Evolutionary conservation across 345 rosid species (phyloP).

Genomic region (Kandelia obovata): DNA sequence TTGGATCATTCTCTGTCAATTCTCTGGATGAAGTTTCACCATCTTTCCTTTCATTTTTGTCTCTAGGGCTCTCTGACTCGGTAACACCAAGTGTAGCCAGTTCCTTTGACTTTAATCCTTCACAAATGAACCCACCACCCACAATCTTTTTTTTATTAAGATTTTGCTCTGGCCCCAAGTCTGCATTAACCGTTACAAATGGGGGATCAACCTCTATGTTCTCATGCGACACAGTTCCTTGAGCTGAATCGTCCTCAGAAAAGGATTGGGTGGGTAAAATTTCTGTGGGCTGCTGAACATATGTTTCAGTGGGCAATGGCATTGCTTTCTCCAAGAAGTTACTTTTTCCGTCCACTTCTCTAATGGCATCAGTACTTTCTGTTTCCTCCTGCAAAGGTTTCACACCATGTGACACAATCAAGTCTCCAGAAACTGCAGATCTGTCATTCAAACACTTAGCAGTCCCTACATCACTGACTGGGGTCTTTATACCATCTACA

Average conservation of each 20-base stretch:
- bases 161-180: constrained; percentile 24
- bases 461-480: constrained; percentile 21
- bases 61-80: constrained; percentile 22
- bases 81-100: constrained; percentile 19
- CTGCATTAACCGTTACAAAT: constrained; percentile 14
- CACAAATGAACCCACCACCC: constrained; percentile 24
- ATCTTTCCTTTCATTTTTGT: constrained; percentile 26
- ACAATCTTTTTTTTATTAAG: constrained; percentile 9
- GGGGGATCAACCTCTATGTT: constrained; percentile 20
- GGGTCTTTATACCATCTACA: constrained; percentile 19
- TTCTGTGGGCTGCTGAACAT: constrained; percentile 16
- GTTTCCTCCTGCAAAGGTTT: constrained; percentile 20
- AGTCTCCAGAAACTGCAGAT: constrained; percentile 18
- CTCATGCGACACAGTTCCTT: constrained; percentile 18
- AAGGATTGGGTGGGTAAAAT: constrained; percentile 17
- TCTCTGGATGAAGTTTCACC: constrained; percentile 20
- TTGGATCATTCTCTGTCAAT: constrained; percentile 15
- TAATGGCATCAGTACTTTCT: background rate
- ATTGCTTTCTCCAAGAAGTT: constrained; percentile 10
- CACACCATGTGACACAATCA: constrained; percentile 7
- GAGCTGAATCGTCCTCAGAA: constrained; percentile 16
- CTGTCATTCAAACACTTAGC: constrained; percentile 21
- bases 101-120: constrained; percentile 20
- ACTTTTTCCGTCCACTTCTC: constrained; percentile 23
- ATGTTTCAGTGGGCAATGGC: constrained; percentile 10